These are phyloP conservation scores for Hyaloscypha variabilis DNA, from an alignment of 495 filamentous ascomycete genomes.

Conservation along the genomic window DNA sequence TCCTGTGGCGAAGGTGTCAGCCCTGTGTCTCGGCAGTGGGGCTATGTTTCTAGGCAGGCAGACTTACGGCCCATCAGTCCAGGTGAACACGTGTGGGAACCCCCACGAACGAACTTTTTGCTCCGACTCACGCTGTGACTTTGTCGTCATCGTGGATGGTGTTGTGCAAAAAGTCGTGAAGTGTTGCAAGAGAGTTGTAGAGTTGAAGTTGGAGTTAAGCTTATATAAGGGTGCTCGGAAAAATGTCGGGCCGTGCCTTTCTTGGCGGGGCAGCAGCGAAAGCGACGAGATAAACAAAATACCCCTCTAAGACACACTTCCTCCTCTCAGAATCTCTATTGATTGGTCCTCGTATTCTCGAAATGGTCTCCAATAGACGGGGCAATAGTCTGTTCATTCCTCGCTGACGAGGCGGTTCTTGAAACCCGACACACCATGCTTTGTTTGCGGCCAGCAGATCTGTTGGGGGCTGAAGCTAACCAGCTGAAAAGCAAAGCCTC, in stretches of 20 bases:
- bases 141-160: slow-evolving; percentile 22
- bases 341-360: not conserved
- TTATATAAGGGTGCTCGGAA: not conserved
- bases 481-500: slow-evolving; percentile 16
- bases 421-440: not conserved
- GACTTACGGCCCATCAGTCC: slow-evolving; percentile 74
- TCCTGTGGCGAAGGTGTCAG: slow-evolving; percentile 43
- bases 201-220: not conserved
- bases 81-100: slow-evolving; percentile 76
- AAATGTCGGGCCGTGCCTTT: slow-evolving; percentile 1
- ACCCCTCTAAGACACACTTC: not conserved
- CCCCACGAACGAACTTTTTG: slow-evolving; percentile 74
- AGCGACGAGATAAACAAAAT: not conserved
- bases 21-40: slow-evolving; percentile 7
- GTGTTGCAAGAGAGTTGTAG: not conserved
- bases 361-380: not conserved
- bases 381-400: not conserved
- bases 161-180: slow-evolving; percentile 2
- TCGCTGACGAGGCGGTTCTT: not conserved
- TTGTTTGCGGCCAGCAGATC: not conserved
- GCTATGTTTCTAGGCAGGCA: slow-evolving; percentile 9
- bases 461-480: not conserved
- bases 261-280: not conserved
- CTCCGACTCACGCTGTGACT: slow-evolving; percentile 53
- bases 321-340: not conserved